Evolutionary conservation across 2,329 filamentous ascomycete species (phyloP).

Genomic region (Ascochyta fabae): DNA sequence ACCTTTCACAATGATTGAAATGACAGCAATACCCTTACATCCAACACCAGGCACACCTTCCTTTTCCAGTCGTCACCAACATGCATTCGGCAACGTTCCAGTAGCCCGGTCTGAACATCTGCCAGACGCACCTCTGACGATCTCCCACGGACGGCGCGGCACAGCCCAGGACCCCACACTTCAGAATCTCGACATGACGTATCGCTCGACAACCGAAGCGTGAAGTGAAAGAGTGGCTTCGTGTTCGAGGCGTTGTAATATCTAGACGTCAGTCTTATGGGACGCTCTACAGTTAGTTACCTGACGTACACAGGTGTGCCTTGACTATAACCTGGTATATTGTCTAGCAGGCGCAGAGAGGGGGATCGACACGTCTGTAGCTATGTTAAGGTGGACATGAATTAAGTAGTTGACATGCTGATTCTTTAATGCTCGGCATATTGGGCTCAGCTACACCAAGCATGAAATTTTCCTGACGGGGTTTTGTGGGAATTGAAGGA

Average conservation of each 20-base stretch:
- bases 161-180: background rate
- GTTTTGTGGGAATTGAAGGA: too few species aligned
- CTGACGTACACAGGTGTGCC: background rate
- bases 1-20: background rate
- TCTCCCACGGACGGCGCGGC: background rate
- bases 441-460: background rate
- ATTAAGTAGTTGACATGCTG: too few species aligned
- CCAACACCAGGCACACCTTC: background rate
- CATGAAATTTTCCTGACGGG: background rate
- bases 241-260: background rate
- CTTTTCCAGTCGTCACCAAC: background rate
- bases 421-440: too few species aligned
- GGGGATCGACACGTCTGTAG: background rate
- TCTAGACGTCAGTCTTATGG: background rate
- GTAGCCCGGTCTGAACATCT: background rate
- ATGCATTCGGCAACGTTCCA: background rate
- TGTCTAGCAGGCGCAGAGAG: background rate
- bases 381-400: too few species aligned
- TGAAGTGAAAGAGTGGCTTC: background rate
- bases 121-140: conserved; percentile 1
- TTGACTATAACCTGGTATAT: background rate
- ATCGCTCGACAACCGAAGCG: background rate
- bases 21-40: background rate
- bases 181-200: conserved; percentile 1
- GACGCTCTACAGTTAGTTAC: background rate